Conservation (phyloP, 2,329 filamentous ascomycete species). For the Neoascochyta sp. region DNA sequence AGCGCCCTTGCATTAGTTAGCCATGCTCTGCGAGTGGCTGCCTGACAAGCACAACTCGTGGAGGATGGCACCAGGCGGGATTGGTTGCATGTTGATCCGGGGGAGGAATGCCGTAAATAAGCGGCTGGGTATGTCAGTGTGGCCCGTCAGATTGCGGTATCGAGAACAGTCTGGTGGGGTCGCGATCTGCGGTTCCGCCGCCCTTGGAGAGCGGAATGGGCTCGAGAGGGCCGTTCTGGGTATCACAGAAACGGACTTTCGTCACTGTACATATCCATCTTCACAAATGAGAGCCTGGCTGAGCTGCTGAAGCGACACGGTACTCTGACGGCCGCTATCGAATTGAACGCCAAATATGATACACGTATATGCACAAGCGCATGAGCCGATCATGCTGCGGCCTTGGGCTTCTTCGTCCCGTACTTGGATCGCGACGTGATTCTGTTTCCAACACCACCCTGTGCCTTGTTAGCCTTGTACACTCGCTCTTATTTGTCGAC, state of each 20-base stretch:
- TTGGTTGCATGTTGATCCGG: too few relatives aligned
- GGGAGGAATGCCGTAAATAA: too few relatives aligned
- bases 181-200: background rate
- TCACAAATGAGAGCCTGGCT: background rate
- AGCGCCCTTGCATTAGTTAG: too few relatives aligned
- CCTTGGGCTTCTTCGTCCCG: conserved; percentile 97
- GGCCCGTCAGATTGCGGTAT: too few relatives aligned
- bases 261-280: conserved; percentile 1
- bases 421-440: conserved; percentile 90
- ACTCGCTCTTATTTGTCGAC: conserved; percentile 37
- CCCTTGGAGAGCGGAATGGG: background rate
- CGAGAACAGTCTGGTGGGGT: background rate
- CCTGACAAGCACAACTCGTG: conserved; percentile 1
- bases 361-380: conserved; percentile 21
- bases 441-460: conserved; percentile 88
- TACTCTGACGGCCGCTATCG: conserved; percentile 4
- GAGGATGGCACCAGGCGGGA: too few relatives aligned
- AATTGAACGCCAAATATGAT: conserved; percentile 27
- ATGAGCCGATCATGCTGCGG: conserved; percentile 18
- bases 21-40: too few relatives aligned
- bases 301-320: conserved; percentile 1
- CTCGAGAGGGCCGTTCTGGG: background rate
- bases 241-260: background rate
- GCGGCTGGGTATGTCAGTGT: too few relatives aligned
- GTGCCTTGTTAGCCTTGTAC: conserved; percentile 26